Percentiles rank a stretch among this genome's conserved stretches.
Evolutionary conservation across 805 yeast species (phyloP).

Genomic region (Candida patagonica): DNA sequence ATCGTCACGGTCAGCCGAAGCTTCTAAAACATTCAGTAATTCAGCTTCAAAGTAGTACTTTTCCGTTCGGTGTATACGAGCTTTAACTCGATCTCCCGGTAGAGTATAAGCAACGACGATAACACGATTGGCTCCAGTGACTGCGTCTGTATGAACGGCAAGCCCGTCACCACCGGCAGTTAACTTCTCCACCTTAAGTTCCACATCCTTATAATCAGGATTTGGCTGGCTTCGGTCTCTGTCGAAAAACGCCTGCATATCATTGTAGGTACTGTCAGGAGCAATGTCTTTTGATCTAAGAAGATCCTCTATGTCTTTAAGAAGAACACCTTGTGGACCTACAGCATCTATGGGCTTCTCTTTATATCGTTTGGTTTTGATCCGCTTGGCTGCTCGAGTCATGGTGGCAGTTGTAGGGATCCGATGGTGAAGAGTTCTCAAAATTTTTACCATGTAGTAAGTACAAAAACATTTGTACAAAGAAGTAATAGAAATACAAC

Average conservation of each 20-base stretch:
- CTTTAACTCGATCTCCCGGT: slow-evolving; percentile 71
- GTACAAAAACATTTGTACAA: no score
- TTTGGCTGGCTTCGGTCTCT: slow-evolving; percentile 29
- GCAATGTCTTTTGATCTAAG: slow-evolving; percentile 35
- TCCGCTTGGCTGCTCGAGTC: slow-evolving; percentile 3
- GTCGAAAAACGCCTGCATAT: slow-evolving; percentile 55
- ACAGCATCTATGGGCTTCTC: slow-evolving; percentile 63
- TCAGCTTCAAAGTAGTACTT: slow-evolving; percentile 70
- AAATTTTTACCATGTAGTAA: slow-evolving; percentile 1
- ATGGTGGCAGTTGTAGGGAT: not conserved
- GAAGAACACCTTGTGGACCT: slow-evolving; percentile 71
- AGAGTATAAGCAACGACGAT: slow-evolving; percentile 78
- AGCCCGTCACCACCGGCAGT: slow-evolving; percentile 86
- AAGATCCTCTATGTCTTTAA: slow-evolving; percentile 59
- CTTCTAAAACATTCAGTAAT: slow-evolving; percentile 41
- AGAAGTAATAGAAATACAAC: not conserved
- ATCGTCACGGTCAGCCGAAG: slow-evolving; percentile 42
- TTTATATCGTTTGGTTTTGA: slow-evolving; percentile 33
- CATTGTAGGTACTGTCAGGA: slow-evolving; percentile 42
- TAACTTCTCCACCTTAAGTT: slow-evolving; percentile 48
- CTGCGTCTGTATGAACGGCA: slow-evolving; percentile 35
- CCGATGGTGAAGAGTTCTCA: no score
- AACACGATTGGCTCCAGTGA: slow-evolving; percentile 31
- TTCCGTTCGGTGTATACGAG: slow-evolving; percentile 70
- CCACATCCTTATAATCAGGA: slow-evolving; percentile 43